Evolutionary conservation across 108 stramenopile genomes (phyloP), one percentile per base, ranked within the genome.

Genomic region (Pseudonitzschia multiseries): DNA sequence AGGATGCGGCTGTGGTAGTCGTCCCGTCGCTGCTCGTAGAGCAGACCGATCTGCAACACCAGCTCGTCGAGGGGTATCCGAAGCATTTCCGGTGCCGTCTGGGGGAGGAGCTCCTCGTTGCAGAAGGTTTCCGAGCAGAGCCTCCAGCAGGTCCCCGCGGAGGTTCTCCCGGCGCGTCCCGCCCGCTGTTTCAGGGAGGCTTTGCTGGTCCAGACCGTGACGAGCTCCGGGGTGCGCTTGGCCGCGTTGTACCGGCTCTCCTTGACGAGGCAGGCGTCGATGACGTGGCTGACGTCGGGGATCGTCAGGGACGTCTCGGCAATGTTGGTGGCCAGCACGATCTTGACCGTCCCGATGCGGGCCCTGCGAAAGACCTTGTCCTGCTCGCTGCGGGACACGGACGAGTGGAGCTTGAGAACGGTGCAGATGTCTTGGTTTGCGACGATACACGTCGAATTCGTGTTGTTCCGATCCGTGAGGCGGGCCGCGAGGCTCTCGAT

Each of bases 251-350:
- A 99, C 5, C 88, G 86, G 18, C 93, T 98, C 68, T 98, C 97
- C 75, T 99, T 99, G 82, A 93, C 93, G 74, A 98, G 98, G 0
- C 99, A 98, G 0, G 96, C 94, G 75, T 99, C 99, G n/a, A 99
- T 96, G 32, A 99, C 99, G 68, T 94, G 98, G 67, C 94, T 93
- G 64, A 99, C 98, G 22, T 98, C 99, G 71, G 98, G 86, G 68
- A 99, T 98, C 0, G 99, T 99, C 1, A 99, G 74, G n/a, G 76
- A 86, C 27, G 89, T 94, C 69, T 96, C 93, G 48, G 94, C 93
- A 61, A 96, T 87, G 74, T 96, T 96, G 12, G 96, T 96, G 27
- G 90, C 72, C 31, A 96, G 76, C 27, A 96, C 86, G 53, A 96
- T 80, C 76, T 96, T 96, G 26, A 84, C 71, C 18, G 61, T 80